Conservation (phyloP, 179 eudicot species). For the Silene vulgaris region DNA sequence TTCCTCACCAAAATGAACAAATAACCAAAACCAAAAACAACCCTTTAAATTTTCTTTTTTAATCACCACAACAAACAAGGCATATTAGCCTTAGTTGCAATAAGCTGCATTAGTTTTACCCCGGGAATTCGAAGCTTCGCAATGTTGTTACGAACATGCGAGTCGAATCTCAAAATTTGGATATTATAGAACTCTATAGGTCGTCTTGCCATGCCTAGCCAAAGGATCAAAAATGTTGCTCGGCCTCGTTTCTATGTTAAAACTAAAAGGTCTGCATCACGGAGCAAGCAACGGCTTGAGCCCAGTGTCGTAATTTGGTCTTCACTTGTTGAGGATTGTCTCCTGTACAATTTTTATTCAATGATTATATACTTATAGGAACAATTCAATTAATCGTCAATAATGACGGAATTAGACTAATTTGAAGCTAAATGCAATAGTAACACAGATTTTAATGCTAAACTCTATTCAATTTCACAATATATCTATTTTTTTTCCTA, state of each 20-base stretch:
- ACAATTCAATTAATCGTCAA: no score
- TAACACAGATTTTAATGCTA: no score
- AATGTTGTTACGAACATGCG: background rate
- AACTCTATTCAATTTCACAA: no score
- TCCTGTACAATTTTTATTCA: conserved; percentile 24
- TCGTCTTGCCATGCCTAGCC: background rate
- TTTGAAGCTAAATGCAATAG: no score
- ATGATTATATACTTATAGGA: no score
- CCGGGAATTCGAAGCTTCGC: conserved; percentile 7
- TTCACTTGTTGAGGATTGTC: conserved; percentile 71
- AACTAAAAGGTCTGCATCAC: conserved; percentile 53
- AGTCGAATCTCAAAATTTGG: background rate
- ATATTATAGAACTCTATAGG: background rate
- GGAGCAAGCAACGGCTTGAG: conserved; percentile 82
- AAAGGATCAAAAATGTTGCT: background rate
- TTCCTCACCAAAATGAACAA: conserved; percentile 12
- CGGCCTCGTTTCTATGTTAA: background rate
- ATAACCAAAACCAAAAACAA: conserved; percentile 3
- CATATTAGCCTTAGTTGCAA: background rate
- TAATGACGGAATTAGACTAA: no score
- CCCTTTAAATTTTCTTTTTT: background rate
- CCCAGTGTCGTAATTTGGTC: conserved; percentile 80
- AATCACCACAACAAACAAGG: conserved; percentile 14
- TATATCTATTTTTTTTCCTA: no score
- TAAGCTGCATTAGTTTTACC: conserved; percentile 8